phyloP scores from a whole-genome alignment of 225 moss, liverwort and hornwort species.

The Neckera pumila region DNA sequence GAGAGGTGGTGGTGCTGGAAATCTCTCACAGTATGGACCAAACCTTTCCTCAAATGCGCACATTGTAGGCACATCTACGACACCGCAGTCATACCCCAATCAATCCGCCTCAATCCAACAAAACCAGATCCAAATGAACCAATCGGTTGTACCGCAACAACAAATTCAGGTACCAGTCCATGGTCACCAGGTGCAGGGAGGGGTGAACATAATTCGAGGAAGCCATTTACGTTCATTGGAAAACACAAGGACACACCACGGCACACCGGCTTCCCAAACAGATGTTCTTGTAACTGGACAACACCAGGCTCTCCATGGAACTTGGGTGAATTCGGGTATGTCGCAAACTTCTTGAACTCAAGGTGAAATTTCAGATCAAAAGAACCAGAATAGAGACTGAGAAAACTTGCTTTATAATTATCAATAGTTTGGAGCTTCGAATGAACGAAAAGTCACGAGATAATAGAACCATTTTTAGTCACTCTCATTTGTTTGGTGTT shows the following conservation, averaged over 20 bases:
- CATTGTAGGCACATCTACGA: background rate
- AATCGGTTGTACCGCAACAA: background rate
- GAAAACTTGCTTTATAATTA: background rate
- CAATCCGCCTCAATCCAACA: background rate
- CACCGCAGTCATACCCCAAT: background rate
- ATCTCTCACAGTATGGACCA: background rate
- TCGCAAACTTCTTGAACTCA: background rate
- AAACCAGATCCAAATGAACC: background rate
- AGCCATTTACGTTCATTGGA: background rate
- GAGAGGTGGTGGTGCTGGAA: background rate
- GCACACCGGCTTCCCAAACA: background rate
- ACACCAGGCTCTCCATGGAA: background rate
- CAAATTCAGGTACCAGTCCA: background rate
- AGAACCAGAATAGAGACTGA: background rate
- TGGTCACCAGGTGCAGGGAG: background rate
- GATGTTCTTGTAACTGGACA: background rate
- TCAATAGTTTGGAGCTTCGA: background rate
- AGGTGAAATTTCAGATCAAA: background rate
- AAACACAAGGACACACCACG: background rate
- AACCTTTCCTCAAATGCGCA: background rate
- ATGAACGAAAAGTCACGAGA: background rate
- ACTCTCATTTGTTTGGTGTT: background rate
- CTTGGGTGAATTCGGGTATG: background rate
- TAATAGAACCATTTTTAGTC: background rate
- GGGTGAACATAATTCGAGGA: background rate